phyloP scores from a whole-genome alignment of 1,284 basidiomycete genomes.

The Hymenochaete sp. region DNA sequence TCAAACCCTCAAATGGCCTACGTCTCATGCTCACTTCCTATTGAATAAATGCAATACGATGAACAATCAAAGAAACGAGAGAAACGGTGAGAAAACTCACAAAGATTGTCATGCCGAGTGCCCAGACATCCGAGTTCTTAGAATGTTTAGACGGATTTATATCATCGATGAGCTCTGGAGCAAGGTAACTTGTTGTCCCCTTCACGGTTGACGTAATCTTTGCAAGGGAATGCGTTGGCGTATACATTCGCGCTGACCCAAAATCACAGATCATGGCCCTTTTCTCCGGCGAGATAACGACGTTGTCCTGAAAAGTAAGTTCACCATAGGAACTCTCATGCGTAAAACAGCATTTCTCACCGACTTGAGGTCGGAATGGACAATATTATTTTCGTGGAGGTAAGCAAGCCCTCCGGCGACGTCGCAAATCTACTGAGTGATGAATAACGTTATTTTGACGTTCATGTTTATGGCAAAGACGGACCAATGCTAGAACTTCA shows the following conservation, averaged over 20 bases:
- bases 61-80: too few species aligned
- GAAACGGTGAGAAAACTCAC: not conserved
- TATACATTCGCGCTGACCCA: constrained; percentile 8
- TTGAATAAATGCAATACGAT: too few species aligned
- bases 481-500: not conserved
- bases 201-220: too few species aligned
- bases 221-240: too few species aligned
- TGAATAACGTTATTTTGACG: not conserved
- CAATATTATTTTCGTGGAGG: not conserved
- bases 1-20: too few species aligned
- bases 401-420: constrained; percentile 1
- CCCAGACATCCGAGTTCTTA: constrained; percentile 1
- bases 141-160: not conserved
- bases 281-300: constrained; percentile 1
- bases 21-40: too few species aligned
- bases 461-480: not conserved
- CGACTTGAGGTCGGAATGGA: constrained; percentile 1
- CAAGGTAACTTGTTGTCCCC: not conserved
- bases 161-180: constrained; percentile 2
- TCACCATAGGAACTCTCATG: too few species aligned
- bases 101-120: constrained; percentile 1
- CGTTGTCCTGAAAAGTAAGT: constrained; percentile 6
- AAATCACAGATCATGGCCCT: constrained; percentile 11
- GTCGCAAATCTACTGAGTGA: not conserved
- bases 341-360: too few species aligned